Base-by-base conservation (phyloP, 2,329 filamentous ascomycete species). In the Rhexocercosporidium sp. region DNA sequence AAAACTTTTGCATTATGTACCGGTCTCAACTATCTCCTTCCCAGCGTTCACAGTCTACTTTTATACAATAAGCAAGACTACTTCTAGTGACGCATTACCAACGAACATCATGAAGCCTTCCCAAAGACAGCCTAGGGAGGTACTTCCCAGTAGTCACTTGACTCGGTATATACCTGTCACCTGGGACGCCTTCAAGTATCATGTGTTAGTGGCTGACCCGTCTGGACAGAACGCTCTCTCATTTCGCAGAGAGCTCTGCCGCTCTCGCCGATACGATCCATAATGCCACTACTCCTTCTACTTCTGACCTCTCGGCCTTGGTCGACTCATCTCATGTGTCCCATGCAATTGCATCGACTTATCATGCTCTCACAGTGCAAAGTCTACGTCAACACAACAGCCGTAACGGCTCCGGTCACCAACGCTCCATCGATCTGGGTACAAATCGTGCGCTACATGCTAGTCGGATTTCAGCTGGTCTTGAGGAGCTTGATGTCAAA, bases 311-410 rank as follows among this genome's bases (percentile, higher is more conserved):
- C n/a, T 41, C 56, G 34, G 20, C 20, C 18, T 44, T 44, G 34
- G 12, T 59, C 56, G 34, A 59, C 34, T 34, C 56, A 18, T 27
- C 34, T 27, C 12, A 44, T 59, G 56, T 59, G 1, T 59, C 56
- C 18, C 22, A 44, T 18, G 37, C 12, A 3, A 59, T 59, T 29
- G 56, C 56, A 11, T 44, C 56, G 34, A 44, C 14, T 3, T 59
- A 59, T 37, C 37, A 59, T 44, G 56, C 56, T 22, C 37, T 59
- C 14, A 59, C 56, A n/a, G 29, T n/a, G 7, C 20, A 59, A 44
- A 14, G 20, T 41, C 22, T 59, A 12, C 56, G 7, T 20, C 20
- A 41, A 22, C 56, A 44, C 25, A 59, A 59, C 20, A 41, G 1
- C 1, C 34, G 56, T n/a, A 6, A 57, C 6, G 2, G 5, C 11